A percentile compares a stretch with the other conserved stretches of the same genome.
phyloP scores from a whole-genome alignment of 1,284 basidiomycete genomes.

The Cryptococcus jaspeensis region DNA sequence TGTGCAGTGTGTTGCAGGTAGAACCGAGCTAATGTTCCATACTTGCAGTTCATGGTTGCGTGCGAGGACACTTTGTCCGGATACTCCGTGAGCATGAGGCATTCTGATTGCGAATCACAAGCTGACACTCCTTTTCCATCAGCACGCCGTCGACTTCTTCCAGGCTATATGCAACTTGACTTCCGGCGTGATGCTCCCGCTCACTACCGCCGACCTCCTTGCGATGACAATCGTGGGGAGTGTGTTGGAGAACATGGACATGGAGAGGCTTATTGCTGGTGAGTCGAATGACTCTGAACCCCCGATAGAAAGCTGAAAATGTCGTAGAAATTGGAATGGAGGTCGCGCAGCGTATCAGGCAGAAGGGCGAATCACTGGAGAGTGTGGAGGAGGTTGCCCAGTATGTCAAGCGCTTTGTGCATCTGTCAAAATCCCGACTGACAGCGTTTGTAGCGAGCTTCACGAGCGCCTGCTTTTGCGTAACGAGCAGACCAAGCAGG shows the following conservation, averaged over 20 bases:
- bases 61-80: conserved; percentile 96
- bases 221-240: conserved; percentile 95
- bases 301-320: conserved; percentile 11
- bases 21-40: conserved; percentile 19
- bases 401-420: conserved; percentile 16
- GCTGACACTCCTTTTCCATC: conserved; percentile 29
- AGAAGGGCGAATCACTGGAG: conserved; percentile 64
- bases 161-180: conserved; percentile 89
- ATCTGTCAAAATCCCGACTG: not conserved
- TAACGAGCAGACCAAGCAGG: conserved; percentile 95
- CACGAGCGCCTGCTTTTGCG: conserved; percentile 87
- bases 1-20: conserved; percentile 6
- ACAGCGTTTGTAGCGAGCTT: conserved; percentile 52
- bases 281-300: conserved; percentile 4
- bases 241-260: conserved; percentile 96
- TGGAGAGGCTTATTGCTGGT: conserved; percentile 81
- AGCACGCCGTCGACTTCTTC: conserved; percentile 94
- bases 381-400: conserved; percentile 93
- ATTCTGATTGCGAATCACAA: not conserved
- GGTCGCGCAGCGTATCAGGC: conserved; percentile 86
- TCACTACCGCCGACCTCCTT: conserved; percentile 92
- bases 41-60: conserved; percentile 87
- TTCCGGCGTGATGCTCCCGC: conserved; percentile 89
- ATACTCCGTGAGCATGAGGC: conserved; percentile 65
- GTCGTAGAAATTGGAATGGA: conserved; percentile 77